Conservation (phyloP, 2,329 filamentous ascomycete species). For the Exophiala dermatitidis region DNA sequence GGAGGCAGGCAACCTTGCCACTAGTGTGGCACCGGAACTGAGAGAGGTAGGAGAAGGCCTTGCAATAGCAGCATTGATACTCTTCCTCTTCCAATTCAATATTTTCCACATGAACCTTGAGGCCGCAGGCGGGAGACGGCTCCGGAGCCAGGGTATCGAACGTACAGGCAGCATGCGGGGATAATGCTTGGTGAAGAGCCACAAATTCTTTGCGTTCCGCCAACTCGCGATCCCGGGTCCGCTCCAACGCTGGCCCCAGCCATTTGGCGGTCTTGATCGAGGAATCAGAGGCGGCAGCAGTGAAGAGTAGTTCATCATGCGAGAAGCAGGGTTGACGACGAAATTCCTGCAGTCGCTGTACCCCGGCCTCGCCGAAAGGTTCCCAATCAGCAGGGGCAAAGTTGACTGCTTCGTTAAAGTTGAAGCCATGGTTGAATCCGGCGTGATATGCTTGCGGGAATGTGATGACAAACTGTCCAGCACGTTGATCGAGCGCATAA, state of each 20-base stretch:
- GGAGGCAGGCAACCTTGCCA: slow-evolving; percentile 72
- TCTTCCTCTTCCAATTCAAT: slow-evolving; percentile 80
- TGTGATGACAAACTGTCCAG: slow-evolving; percentile 91
- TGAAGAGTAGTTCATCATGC: slow-evolving; percentile 88
- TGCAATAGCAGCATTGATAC: slow-evolving; percentile 86
- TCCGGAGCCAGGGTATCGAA: slow-evolving; percentile 35
- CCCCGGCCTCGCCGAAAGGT: slow-evolving; percentile 76
- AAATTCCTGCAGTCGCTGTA: slow-evolving; percentile 79
- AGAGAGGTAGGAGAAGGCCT: slow-evolving; percentile 83
- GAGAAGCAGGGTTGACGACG: slow-evolving; percentile 92
- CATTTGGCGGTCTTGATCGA: slow-evolving; percentile 90
- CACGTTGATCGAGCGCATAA: slow-evolving; percentile 90
- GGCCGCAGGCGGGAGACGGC: slow-evolving; percentile 45
- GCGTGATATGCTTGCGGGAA: slow-evolving; percentile 97
- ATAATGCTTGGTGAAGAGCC: slow-evolving; percentile 53
- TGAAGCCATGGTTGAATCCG: slow-evolving; percentile 97
- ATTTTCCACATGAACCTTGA: slow-evolving; percentile 60
- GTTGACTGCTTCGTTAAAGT: slow-evolving; percentile 98
- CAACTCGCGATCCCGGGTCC: slow-evolving; percentile 68
- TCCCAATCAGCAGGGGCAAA: slow-evolving; percentile 96
- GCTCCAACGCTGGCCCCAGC: slow-evolving; percentile 78
- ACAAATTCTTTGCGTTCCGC: slow-evolving; percentile 62
- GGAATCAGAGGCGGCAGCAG: slow-evolving; percentile 71
- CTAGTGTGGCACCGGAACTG: slow-evolving; percentile 78
- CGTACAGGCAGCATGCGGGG: slow-evolving; percentile 48